Conservation (phyloP, 768 basidiomycete genomes). For the Mycena galopus region DNA sequence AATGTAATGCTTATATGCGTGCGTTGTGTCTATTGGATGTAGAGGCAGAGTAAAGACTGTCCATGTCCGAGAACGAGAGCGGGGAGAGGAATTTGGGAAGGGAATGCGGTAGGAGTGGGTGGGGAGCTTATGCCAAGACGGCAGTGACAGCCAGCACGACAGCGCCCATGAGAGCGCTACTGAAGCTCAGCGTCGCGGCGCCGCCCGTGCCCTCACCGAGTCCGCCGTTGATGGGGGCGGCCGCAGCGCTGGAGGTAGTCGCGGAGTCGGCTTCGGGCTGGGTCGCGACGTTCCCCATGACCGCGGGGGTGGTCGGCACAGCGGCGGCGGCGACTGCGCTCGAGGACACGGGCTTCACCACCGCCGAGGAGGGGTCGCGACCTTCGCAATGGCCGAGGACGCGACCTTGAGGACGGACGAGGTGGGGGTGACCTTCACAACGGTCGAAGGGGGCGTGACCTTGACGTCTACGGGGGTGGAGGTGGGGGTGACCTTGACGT, state of each 20-base stretch:
- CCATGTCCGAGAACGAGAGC: slow-evolving; percentile 2
- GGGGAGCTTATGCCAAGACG: background rate
- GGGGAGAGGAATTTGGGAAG: background rate
- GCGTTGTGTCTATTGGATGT: too few relatives aligned
- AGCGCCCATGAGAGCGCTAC: slow-evolving; percentile 1
- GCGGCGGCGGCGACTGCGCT: background rate
- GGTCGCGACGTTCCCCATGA: background rate
- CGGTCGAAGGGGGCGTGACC: too few relatives aligned
- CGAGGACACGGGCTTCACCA: background rate
- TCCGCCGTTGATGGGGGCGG: background rate
- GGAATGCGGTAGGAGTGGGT: background rate
- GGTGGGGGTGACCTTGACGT: too few relatives aligned
- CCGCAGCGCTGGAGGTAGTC: background rate
- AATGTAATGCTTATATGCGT: too few relatives aligned
- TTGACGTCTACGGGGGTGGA: too few relatives aligned
- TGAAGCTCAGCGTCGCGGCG: background rate
- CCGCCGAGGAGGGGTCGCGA: background rate
- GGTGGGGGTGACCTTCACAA: too few relatives aligned
- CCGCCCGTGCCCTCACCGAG: slow-evolving; percentile 5
- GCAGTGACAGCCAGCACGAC: slow-evolving; percentile 1
- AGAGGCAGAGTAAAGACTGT: too few relatives aligned
- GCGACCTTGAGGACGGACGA: slow-evolving; percentile 1
- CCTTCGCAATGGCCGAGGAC: background rate
- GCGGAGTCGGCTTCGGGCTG: background rate
- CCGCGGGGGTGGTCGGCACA: background rate